Percentiles rank a stretch among this genome's conserved stretches.
phyloP scores from a whole-genome alignment of 1,139 yeast species.

The Candida freyschussii region DNA sequence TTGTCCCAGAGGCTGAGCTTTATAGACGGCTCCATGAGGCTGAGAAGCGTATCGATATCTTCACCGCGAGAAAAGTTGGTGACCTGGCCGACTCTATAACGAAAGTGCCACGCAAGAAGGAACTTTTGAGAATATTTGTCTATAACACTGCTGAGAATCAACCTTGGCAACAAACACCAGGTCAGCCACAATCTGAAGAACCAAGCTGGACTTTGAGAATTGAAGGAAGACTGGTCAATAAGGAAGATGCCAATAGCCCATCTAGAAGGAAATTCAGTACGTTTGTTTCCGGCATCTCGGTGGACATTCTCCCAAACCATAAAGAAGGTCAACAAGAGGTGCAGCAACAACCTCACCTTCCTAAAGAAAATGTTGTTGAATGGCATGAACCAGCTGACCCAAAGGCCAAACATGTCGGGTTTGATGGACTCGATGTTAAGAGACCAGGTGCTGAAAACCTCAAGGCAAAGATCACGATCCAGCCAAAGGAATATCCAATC shows the following conservation, averaged over 20 bases:
- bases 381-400: constrained; percentile 56
- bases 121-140: constrained; percentile 68
- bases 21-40: constrained; percentile 71
- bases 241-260: constrained; percentile 33
- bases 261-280: constrained; percentile 64
- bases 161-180: constrained; percentile 66
- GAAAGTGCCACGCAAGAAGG: constrained; percentile 44
- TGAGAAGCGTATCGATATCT: constrained; percentile 74
- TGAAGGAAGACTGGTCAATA: constrained; percentile 72
- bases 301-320: constrained; percentile 53
- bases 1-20: constrained; percentile 69
- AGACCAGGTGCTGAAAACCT: constrained; percentile 70
- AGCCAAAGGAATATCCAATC: constrained; percentile 69
- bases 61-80: constrained; percentile 74
- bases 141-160: constrained; percentile 83
- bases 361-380: constrained; percentile 45
- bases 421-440: constrained; percentile 87
- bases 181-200: constrained; percentile 32
- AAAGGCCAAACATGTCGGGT: constrained; percentile 43
- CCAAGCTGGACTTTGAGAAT: constrained; percentile 82
- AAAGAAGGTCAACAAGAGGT: constrained; percentile 20
- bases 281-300: constrained; percentile 76
- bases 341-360: constrained; percentile 20
- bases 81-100: constrained; percentile 72
- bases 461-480: constrained; percentile 67